Conservation (phyloP, 108 stramenopile species). For the Schizochytrium sp. region DNA sequence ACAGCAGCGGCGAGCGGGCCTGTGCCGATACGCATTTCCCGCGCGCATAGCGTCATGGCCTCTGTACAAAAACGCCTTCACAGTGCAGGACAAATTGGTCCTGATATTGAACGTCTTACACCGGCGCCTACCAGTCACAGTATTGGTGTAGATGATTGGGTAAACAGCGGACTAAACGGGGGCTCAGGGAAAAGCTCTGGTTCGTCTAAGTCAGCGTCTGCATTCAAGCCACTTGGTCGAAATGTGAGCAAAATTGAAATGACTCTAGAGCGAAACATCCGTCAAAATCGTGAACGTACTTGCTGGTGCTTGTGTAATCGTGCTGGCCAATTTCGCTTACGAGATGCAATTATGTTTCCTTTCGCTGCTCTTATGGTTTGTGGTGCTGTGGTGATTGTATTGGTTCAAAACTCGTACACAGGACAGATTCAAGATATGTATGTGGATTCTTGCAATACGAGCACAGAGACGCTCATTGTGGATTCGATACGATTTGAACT, state of each 20-base stretch:
- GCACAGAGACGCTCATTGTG: neutral
- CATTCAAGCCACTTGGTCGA: neutral
- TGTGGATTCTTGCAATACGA: neutral
- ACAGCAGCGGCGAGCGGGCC: too few relatives aligned
- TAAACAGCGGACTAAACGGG: neutral
- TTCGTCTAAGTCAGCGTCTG: neutral
- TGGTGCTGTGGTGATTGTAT: neutral
- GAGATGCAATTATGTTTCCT: conserved; percentile 3
- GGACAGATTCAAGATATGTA: neutral
- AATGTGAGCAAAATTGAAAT: neutral
- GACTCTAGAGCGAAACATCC: neutral
- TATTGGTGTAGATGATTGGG: neutral
- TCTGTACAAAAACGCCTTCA: conserved; percentile 23
- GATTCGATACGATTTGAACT: neutral
- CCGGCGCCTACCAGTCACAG: neutral
- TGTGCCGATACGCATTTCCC: neutral
- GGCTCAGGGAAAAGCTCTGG: neutral
- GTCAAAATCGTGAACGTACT: conserved; percentile 29
- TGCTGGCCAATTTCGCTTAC: neutral
- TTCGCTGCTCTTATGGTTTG: neutral
- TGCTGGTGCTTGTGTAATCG: conserved; percentile 30
- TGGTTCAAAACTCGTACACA: conserved; percentile 6
- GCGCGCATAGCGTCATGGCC: conserved; percentile 33
- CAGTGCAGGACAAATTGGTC: neutral
- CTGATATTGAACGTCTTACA: neutral